phyloP scores from a whole-genome alignment of 108 stramenopile genomes.

The Chaetoceros tenuissimus region DNA sequence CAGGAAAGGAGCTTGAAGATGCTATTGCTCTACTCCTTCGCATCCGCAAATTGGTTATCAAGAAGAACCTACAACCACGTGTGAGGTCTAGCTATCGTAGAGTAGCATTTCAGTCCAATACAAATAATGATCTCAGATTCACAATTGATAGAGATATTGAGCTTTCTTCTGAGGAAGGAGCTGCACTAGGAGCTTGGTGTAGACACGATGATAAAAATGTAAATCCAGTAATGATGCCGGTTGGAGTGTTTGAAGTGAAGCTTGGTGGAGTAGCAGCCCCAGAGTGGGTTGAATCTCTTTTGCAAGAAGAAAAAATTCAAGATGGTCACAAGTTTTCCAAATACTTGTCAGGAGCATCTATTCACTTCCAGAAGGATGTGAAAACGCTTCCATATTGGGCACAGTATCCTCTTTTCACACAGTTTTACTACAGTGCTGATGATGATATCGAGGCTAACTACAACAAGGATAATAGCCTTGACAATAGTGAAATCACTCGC shows the following conservation, averaged over 20 bases:
- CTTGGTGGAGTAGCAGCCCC: slow-evolving; percentile 15
- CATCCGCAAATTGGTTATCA: slow-evolving; percentile 17
- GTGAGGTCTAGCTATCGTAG: slow-evolving; percentile 22
- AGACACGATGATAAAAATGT: not conserved
- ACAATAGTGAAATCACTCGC: too few species aligned
- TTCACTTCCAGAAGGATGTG: slow-evolving; percentile 4
- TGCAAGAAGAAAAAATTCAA: slow-evolving; percentile 6
- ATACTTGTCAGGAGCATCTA: slow-evolving; percentile 23
- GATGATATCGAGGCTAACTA: too few species aligned
- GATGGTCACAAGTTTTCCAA: slow-evolving; percentile 27
- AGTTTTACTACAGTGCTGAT: too few species aligned
- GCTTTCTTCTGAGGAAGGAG: slow-evolving; percentile 16
- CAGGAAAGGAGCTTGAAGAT: slow-evolving; percentile 7
- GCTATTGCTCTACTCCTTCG: slow-evolving; percentile 9
- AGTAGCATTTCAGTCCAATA: slow-evolving; percentile 16
- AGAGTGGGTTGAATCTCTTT: not conserved
- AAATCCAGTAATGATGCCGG: slow-evolving; percentile 10
- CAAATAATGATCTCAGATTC: slow-evolving; percentile 17
- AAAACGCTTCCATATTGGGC: slow-evolving; percentile 24
- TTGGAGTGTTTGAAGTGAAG: slow-evolving; percentile 27
- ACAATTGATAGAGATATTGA: slow-evolving; percentile 26
- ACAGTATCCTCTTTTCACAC: slow-evolving; percentile 9
- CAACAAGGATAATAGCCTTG: too few species aligned
- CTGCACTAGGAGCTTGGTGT: slow-evolving; percentile 10
- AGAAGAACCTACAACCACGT: slow-evolving; percentile 19